Base-by-base conservation (phyloP, 306 rosid species). In the Citrullus colocynthis region DNA sequence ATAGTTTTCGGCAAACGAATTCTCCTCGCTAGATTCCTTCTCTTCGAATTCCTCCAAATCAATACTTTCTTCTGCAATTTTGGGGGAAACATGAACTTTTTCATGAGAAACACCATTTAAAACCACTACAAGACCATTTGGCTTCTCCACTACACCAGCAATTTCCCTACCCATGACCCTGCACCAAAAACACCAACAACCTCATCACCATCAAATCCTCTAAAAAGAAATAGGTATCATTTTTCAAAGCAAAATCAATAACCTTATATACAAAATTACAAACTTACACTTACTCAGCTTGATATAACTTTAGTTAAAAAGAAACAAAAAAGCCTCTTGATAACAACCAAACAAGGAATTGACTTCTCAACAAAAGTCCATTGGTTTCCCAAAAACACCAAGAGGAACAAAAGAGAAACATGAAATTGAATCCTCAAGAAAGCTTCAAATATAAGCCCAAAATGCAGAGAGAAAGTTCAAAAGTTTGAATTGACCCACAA, bases 131-230 rank as follows among this genome's bases (percentile, higher is more conserved):
- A 49, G 37, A 75, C 81, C 85, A 61, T 81, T 92, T 64, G 84
- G 85, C 82, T 85, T 83, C 82, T 79, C 80, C 83, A 41, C 83
- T 44, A 83, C 78, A 85, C 96, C 94, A 51, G 88, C 78, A 71
- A 91, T 83, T 88, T 96, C 99, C 82, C 93, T 91, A 78, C 98
- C 98, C 98, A 96, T 96, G 72, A 81, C 81, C 41, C 99, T 92
- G 93, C 96, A 86, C 16, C 54, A 71, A 59, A 66, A 84, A 75
- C 13, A 54, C 37, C 45, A 56, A 21, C 24, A 73, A 73, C 44
- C 36, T 32, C 4, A 17, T 73, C 61, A 30, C 44, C 17, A 55
- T 74, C 34, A 74, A 52, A 17, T 52, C 18, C 78, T 30, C n/a
- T 16, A 14, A 45, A 15, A 48, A 11, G 0, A 36, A 76, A 76